Percentiles rank a stretch among this genome's conserved stretches.
Evolutionary conservation across 1,284 basidiomycete genomes (phyloP).

Genomic region (Serendipita sp.): DNA sequence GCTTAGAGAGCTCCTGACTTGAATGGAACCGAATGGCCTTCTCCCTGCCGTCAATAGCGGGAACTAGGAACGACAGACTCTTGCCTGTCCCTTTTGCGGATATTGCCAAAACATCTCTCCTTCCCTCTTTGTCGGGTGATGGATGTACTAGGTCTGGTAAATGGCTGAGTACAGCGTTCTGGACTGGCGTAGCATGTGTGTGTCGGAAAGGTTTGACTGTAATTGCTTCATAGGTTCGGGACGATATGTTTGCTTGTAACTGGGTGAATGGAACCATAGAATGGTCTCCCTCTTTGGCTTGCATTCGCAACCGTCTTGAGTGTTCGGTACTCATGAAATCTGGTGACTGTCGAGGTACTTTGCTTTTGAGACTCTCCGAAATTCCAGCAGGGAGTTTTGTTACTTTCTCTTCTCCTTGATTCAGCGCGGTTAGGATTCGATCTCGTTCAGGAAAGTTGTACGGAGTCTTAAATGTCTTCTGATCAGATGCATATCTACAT

Average conservation of each 20-base stretch:
- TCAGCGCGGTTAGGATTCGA: neutral
- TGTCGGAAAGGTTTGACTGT: constrained; percentile 58
- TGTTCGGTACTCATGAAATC: neutral
- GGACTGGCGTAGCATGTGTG: constrained; percentile 70
- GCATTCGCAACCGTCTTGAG: neutral
- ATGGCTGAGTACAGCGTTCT: constrained; percentile 62
- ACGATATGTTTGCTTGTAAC: constrained; percentile 29
- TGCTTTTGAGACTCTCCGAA: neutral
- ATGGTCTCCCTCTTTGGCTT: neutral
- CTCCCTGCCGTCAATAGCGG: constrained; percentile 67
- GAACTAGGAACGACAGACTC: constrained; percentile 81
- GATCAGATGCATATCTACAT: neutral
- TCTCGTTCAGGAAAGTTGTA: neutral
- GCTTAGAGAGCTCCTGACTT: constrained; percentile 21
- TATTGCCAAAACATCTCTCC: constrained; percentile 53
- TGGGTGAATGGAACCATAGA: constrained; percentile 25
- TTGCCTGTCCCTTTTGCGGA: constrained; percentile 93
- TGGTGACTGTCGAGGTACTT: neutral
- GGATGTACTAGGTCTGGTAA: constrained; percentile 43
- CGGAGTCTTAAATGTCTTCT: neutral
- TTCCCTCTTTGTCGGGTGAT: constrained; percentile 21
- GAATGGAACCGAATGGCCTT: constrained; percentile 32
- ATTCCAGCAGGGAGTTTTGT: neutral
- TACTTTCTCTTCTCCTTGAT: neutral
- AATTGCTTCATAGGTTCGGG: constrained; percentile 47